Conservation (phyloP, 257 asterid genomes). For the Asclepias syriaca region DNA sequence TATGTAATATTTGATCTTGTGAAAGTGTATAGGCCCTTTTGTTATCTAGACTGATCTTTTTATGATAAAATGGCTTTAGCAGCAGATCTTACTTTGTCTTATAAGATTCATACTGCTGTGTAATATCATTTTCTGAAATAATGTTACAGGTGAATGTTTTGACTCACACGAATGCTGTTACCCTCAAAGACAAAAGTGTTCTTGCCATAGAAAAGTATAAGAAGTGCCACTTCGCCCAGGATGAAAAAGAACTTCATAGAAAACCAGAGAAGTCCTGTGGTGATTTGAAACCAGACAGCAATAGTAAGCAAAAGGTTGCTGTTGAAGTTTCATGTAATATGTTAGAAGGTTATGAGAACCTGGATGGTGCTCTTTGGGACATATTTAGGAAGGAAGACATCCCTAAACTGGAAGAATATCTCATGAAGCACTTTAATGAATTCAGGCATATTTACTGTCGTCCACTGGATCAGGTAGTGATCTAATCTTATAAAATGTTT, state of each 20-base stretch:
- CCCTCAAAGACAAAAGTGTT: constrained; percentile 26
- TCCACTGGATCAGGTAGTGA: constrained; percentile 51
- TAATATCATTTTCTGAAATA: constrained; percentile 8
- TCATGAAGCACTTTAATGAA: constrained; percentile 34
- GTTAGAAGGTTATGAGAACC: constrained; percentile 17
- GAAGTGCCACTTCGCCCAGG: constrained; percentile 50
- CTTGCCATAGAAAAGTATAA: constrained; percentile 29
- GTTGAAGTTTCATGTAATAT: not conserved
- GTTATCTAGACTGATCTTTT: too few species aligned
- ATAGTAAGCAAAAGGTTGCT: not conserved
- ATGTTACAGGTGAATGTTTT: constrained; percentile 69
- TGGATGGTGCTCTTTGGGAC: constrained; percentile 85
- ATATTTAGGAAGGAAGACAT: constrained; percentile 84
- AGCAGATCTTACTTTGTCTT: not conserved
- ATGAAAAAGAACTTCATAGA: constrained; percentile 39
- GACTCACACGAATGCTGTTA: constrained; percentile 48
- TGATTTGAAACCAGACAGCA: not conserved
- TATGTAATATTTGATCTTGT: not conserved
- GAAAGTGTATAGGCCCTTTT: not conserved
- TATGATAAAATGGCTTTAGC: not conserved
- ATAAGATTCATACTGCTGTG: constrained; percentile 1
- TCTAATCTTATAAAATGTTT: not conserved
- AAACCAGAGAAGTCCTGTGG: constrained; percentile 9
- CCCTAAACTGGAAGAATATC: constrained; percentile 60
- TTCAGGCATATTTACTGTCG: constrained; percentile 38